Conservation (phyloP, 2,329 filamentous ascomycete genomes). For the Chrysoporthe deuterocubensis region DNA sequence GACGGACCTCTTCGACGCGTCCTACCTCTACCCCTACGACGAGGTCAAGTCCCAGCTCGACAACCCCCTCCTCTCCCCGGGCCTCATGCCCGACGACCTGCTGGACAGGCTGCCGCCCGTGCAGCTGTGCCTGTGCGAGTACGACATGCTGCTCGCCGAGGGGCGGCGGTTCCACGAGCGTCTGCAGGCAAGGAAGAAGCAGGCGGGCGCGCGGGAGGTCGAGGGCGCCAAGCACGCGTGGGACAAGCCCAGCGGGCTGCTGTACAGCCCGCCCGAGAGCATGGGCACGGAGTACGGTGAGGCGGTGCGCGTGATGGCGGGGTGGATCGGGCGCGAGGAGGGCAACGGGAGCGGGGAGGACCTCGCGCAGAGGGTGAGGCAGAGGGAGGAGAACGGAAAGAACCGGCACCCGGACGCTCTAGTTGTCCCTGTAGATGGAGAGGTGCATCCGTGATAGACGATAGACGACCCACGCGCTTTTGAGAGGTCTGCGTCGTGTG, state of each 20-base stretch:
- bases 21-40: constrained; percentile 60
- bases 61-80: constrained; percentile 59
- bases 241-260: constrained; percentile 58
- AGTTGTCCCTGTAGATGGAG: neutral
- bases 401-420: neutral
- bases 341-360: constrained; percentile 16
- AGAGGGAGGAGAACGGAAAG: neutral
- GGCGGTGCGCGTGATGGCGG: constrained; percentile 25
- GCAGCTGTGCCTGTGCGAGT: constrained; percentile 65
- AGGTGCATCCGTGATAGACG: neutral
- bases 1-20: constrained; percentile 66
- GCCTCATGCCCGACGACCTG: constrained; percentile 57
- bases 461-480: neutral
- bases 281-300: constrained; percentile 25
- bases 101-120: constrained; percentile 56
- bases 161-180: constrained; percentile 65
- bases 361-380: neutral
- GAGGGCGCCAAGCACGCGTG: constrained; percentile 65
- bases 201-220: constrained; percentile 53
- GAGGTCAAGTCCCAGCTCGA: constrained; percentile 51
- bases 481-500: neutral
- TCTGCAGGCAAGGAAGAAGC: constrained; percentile 56
- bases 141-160: constrained; percentile 66
- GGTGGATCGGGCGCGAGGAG: constrained; percentile 23
- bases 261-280: constrained; percentile 21